phyloP scores from a whole-genome alignment of 306 rosid species.

The Begonia masoniana region DNA sequence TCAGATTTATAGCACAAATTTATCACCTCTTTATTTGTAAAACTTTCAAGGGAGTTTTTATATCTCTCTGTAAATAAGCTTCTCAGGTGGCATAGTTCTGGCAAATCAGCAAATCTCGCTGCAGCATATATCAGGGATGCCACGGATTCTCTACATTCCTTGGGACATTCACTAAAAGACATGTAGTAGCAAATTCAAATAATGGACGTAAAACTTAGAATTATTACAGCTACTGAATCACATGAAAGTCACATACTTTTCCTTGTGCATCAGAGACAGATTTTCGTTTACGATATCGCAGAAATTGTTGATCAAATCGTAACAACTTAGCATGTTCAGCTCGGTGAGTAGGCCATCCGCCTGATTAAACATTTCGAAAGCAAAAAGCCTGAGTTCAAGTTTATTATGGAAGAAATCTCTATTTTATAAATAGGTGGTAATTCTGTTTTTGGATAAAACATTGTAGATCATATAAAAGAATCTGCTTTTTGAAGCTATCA shows the following conservation, averaged over 20 bases:
- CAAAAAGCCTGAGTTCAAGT: no score
- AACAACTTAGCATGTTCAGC: constrained; percentile 35
- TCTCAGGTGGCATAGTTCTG: constrained; percentile 65
- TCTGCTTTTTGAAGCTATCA: no score
- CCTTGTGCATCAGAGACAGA: constrained; percentile 36
- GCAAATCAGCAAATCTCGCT: constrained; percentile 58
- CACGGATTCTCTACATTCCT: constrained; percentile 79
- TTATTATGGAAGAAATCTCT: no score
- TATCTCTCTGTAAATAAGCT: constrained; percentile 33
- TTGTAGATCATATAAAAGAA: no score
- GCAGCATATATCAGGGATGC: constrained; percentile 66
- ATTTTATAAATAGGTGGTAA: no score
- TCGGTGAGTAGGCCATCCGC: constrained; percentile 43
- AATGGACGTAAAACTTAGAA: background rate
- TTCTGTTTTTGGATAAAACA: no score
- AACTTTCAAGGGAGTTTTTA: constrained; percentile 42
- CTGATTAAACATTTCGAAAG: constrained; percentile 18
- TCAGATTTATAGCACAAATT: background rate
- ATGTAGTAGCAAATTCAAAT: background rate
- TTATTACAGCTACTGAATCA: background rate
- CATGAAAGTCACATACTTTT: constrained; percentile 26
- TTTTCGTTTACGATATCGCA: constrained; percentile 31
- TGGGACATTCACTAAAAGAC: constrained; percentile 57
- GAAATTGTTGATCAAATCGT: constrained; percentile 36
- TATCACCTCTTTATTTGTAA: constrained; percentile 46